Conservation (phyloP, 192 early-diverging fungal genomes). For the Coemansia interrupta region DNA sequence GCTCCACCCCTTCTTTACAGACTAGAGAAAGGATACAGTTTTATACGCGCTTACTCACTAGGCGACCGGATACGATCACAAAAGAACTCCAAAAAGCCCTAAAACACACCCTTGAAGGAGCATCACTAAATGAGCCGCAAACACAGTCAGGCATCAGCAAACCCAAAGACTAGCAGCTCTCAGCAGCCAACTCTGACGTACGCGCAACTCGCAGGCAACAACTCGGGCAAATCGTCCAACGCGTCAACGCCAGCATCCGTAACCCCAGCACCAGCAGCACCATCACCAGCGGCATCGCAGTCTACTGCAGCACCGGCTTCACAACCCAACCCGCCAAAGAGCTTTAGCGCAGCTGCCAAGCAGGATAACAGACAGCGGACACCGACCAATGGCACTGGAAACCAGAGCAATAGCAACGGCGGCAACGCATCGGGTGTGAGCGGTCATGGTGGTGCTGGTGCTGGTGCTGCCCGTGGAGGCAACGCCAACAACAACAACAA, state of each 20-base stretch:
- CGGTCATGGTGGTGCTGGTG: slow-evolving; percentile 15
- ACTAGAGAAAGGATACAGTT: background rate
- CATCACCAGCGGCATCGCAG: slow-evolving; percentile 9
- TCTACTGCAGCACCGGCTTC: background rate
- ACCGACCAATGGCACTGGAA: slow-evolving; percentile 25
- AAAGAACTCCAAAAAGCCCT: background rate
- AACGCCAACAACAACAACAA: no score
- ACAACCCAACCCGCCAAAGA: slow-evolving; percentile 4
- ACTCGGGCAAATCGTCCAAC: slow-evolving; percentile 8
- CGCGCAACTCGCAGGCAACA: slow-evolving; percentile 45
- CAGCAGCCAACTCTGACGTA: slow-evolving; percentile 40
- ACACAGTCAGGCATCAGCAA: slow-evolving; percentile 39
- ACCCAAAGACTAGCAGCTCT: slow-evolving; percentile 48
- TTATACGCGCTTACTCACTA: background rate
- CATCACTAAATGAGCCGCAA: slow-evolving; percentile 48
- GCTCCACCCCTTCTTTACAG: background rate
- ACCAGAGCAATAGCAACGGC: slow-evolving; percentile 14
- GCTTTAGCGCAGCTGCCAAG: slow-evolving; percentile 30
- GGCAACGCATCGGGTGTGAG: slow-evolving; percentile 11
- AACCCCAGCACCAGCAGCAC: slow-evolving; percentile 19
- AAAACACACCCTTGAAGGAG: slow-evolving; percentile 1
- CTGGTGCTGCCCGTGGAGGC: slow-evolving; percentile 8
- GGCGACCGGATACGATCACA: background rate
- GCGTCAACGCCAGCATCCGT: slow-evolving; percentile 19
- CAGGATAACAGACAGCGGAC: slow-evolving; percentile 24